These are phyloP conservation scores for Lyophyllum semitale DNA, from an alignment of 768 basidiomycete species.

Conservation along the genomic window DNA sequence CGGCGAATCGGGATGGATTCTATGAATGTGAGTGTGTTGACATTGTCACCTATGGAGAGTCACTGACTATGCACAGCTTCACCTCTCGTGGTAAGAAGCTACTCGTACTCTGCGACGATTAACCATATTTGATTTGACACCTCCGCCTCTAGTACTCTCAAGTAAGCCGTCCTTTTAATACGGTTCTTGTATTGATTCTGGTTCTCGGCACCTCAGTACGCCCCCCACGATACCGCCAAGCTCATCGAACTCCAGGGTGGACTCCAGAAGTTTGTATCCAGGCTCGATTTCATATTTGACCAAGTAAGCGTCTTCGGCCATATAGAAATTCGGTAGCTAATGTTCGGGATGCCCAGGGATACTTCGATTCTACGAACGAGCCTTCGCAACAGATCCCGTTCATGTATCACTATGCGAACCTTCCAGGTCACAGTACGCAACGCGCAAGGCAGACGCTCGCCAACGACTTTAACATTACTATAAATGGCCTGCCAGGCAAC, in stretches of 20 bases:
- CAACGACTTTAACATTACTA: slow-evolving; percentile 56
- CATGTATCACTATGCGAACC: slow-evolving; percentile 71
- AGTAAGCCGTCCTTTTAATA: slow-evolving; percentile 36
- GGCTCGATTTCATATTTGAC: slow-evolving; percentile 60
- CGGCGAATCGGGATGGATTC: slow-evolving; percentile 58
- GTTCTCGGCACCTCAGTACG: slow-evolving; percentile 45
- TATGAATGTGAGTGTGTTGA: slow-evolving; percentile 29
- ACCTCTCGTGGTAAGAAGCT: slow-evolving; percentile 52
- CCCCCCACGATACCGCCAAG: slow-evolving; percentile 65
- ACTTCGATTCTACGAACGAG: slow-evolving; percentile 45
- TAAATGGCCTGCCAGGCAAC: slow-evolving; percentile 62
- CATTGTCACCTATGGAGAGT: background rate
- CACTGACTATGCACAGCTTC: slow-evolving; percentile 42
- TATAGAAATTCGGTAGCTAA: background rate
- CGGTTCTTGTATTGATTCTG: background rate
- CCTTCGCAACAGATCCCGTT: slow-evolving; percentile 70
- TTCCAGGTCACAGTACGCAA: slow-evolving; percentile 59
- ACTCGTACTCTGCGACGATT: background rate
- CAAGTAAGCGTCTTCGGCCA: slow-evolving; percentile 31
- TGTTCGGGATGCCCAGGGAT: slow-evolving; percentile 34
- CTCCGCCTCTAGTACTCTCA: slow-evolving; percentile 48
- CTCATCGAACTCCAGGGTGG: slow-evolving; percentile 66
- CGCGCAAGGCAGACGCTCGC: slow-evolving; percentile 57
- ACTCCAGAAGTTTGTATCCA: slow-evolving; percentile 47
- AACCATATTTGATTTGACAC: background rate